Conservation (phyloP, 441 rosid genomes). For the Erodium chrysanthum region DNA sequence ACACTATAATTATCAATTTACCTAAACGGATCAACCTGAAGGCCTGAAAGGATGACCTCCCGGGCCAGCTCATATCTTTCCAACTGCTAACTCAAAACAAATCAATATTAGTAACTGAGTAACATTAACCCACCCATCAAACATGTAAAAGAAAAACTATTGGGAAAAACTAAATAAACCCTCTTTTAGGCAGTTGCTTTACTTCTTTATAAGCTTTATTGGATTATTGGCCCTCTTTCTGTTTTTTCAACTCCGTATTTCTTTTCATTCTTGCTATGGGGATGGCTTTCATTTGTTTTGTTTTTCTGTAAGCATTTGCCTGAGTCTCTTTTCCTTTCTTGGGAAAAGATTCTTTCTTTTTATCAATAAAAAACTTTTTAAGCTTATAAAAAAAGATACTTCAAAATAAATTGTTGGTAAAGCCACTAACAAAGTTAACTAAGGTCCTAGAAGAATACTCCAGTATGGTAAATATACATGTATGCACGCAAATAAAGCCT, state of each 20-base stretch:
- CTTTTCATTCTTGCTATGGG: too few species aligned
- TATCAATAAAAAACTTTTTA: too few species aligned
- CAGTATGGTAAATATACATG: neutral
- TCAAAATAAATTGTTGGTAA: neutral
- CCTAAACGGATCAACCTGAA: constrained; percentile 87
- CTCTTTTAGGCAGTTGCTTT: neutral
- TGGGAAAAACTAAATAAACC: neutral
- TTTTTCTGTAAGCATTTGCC: too few species aligned
- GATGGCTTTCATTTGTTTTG: too few species aligned
- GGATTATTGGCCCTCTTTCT: too few species aligned
- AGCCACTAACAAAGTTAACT: neutral
- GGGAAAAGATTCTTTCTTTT: too few species aligned
- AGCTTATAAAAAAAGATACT: neutral
- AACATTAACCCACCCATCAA: neutral
- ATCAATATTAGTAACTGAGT: neutral
- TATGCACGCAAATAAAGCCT: constrained; percentile 4
- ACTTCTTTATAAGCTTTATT: too few species aligned
- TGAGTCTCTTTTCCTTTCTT: too few species aligned
- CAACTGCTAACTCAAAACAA: constrained; percentile 37
- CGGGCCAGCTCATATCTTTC: constrained; percentile 78
- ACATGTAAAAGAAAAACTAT: neutral
- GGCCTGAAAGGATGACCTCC: constrained; percentile 68
- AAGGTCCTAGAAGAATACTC: neutral
- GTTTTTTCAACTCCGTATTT: too few species aligned
- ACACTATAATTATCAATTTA: constrained; percentile 22